Conservation (phyloP, 768 basidiomycete genomes). For the Boletales sp. region DNA sequence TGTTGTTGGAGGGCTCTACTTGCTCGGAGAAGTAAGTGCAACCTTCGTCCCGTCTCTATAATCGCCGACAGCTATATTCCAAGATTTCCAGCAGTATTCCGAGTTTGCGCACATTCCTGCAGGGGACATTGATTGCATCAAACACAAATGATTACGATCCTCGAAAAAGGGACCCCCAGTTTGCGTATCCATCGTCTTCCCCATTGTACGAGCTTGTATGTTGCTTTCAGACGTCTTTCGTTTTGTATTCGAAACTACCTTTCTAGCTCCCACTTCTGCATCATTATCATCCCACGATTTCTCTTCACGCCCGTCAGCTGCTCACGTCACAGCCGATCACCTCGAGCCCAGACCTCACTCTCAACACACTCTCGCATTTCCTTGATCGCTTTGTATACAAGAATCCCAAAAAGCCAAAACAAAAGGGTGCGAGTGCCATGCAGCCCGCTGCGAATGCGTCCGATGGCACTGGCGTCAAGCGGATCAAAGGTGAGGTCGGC, state of each 20-base stretch:
- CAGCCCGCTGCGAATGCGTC: conserved; percentile 77
- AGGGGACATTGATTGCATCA: conserved; percentile 27
- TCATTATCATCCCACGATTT: conserved; percentile 90
- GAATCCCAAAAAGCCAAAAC: conserved; percentile 77
- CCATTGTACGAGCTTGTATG: conserved; percentile 90
- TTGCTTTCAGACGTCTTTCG: neutral
- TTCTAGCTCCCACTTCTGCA: conserved; percentile 68
- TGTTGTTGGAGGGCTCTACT: conserved; percentile 80
- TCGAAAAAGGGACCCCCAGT: conserved; percentile 86
- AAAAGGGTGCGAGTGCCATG: conserved; percentile 89
- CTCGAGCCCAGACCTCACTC: conserved; percentile 81
- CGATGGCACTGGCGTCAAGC: conserved; percentile 67
- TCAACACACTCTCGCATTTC: conserved; percentile 93
- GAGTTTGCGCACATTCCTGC: conserved; percentile 45
- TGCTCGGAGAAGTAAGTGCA: conserved; percentile 77
- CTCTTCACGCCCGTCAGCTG: conserved; percentile 83
- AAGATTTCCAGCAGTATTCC: conserved; percentile 52
- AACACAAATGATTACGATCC: conserved; percentile 65
- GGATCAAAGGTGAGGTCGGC: conserved; percentile 57
- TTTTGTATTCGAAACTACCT: neutral
- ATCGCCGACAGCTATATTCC: neutral
- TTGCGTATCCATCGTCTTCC: conserved; percentile 71
- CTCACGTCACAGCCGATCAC: conserved; percentile 70
- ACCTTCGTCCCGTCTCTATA: neutral
- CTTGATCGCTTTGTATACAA: conserved; percentile 96